Conservation (phyloP, 345 rosid genomes). For the Eucalyptus tenuipes region DNA sequence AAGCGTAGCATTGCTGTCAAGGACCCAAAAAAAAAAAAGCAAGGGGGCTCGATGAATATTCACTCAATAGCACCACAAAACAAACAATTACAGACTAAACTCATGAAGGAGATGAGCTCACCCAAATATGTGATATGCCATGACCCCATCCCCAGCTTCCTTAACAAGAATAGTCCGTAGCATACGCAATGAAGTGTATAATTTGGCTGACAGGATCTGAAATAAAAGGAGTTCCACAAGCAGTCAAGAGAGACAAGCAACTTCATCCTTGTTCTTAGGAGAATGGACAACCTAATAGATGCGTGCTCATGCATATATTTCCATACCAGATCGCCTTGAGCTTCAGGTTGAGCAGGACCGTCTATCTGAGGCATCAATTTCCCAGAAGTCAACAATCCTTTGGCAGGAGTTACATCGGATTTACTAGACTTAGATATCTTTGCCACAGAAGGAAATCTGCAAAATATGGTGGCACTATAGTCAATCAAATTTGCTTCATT, state of each 20-base stretch:
- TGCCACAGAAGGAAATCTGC: constrained; percentile 63
- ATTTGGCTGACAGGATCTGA: constrained; percentile 65
- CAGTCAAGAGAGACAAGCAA: background rate
- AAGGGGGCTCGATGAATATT: background rate
- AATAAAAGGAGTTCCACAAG: background rate
- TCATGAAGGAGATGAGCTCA: constrained; percentile 11
- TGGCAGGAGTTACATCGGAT: constrained; percentile 53
- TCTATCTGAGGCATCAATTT: constrained; percentile 37
- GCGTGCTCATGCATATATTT: background rate
- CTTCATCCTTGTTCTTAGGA: background rate
- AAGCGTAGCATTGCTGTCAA: constrained; percentile 59
- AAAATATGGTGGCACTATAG: background rate
- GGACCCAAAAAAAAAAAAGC: background rate
- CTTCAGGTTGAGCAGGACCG: constrained; percentile 21
- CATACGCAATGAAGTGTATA: constrained; percentile 56
- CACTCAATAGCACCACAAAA: background rate
- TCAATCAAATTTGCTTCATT: background rate
- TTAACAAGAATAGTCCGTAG: constrained; percentile 70
- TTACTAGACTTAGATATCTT: constrained; percentile 48
- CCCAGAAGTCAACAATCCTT: constrained; percentile 36
- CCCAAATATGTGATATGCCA: constrained; percentile 95
- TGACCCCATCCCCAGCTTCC: constrained; percentile 79
- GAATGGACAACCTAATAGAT: background rate
- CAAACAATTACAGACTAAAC: background rate
- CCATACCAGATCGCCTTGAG: constrained; percentile 60